Conservation (phyloP, 495 filamentous ascomycete species). For the Neurospora sp. region DNA sequence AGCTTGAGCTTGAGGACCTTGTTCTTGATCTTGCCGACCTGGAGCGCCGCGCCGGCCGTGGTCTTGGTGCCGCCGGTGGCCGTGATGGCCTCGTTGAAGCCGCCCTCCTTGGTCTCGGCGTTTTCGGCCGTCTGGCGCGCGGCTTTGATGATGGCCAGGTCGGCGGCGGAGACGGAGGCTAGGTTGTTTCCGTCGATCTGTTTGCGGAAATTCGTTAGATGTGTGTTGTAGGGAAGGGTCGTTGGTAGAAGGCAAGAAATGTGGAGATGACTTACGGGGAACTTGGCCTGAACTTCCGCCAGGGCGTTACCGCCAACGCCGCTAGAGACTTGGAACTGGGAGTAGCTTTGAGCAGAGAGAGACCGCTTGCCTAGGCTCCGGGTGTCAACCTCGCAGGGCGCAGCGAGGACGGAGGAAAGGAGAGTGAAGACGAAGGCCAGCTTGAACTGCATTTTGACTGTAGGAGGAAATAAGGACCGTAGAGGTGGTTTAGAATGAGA, state of each 20-base stretch:
- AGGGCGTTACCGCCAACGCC: conserved; percentile 35
- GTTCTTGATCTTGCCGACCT: conserved; percentile 47
- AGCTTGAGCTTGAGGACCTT: conserved; percentile 44
- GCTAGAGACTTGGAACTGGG: conserved; percentile 29
- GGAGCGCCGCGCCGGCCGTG: conserved; percentile 23
- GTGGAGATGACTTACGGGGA: conserved; percentile 24
- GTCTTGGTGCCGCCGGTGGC: conserved; percentile 25
- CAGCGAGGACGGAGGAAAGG: conserved; percentile 15
- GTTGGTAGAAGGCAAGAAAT: background rate
- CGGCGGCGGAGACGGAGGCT: conserved; percentile 22
- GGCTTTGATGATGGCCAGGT: conserved; percentile 30
- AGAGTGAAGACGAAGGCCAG: conserved; percentile 21
- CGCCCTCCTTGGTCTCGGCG: conserved; percentile 28
- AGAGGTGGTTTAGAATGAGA: background rate
- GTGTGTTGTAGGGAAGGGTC: background rate
- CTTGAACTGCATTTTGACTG: conserved; percentile 22
- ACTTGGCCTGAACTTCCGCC: conserved; percentile 32
- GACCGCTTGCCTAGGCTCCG: conserved; percentile 3
- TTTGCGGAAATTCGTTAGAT: background rate
- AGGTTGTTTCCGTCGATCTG: conserved; percentile 29
- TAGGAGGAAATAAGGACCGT: background rate
- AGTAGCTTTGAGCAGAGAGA: conserved; percentile 16
- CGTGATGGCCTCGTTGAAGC: conserved; percentile 35
- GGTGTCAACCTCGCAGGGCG: conserved; percentile 6
- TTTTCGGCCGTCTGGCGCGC: conserved; percentile 29